These are phyloP conservation scores for Peniophora sp. DNA, from an alignment of 1,284 basidiomycete species.

Conservation along the genomic window DNA sequence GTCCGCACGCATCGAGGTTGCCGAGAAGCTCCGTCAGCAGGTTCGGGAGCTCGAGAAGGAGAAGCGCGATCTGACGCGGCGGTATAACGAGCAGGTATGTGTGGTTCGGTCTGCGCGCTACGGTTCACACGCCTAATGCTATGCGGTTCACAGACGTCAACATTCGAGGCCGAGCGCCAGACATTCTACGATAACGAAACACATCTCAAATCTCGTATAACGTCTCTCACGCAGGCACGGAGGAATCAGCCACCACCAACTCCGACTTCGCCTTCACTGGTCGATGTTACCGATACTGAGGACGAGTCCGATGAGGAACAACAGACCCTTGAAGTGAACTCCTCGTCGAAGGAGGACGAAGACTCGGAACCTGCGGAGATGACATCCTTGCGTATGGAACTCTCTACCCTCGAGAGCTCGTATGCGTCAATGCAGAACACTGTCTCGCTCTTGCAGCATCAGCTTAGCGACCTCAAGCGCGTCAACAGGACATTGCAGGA, in stretches of 20 bases:
- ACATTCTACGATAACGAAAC: constrained; percentile 83
- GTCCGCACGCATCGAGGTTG: constrained; percentile 67
- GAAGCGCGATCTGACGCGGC: constrained; percentile 66
- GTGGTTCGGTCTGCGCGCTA: background rate
- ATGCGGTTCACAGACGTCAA: constrained; percentile 43
- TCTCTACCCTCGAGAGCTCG: constrained; percentile 76
- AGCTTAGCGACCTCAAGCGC: constrained; percentile 69
- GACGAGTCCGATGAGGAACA: constrained; percentile 31
- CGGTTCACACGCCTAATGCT: background rate
- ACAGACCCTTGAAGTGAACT: constrained; percentile 19
- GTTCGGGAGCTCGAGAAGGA: constrained; percentile 78
- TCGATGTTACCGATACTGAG: constrained; percentile 30
- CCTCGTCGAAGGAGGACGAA: constrained; percentile 42
- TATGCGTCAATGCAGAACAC: constrained; percentile 74
- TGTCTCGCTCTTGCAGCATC: constrained; percentile 64
- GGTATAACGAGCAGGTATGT: constrained; percentile 75
- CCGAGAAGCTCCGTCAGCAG: constrained; percentile 69
- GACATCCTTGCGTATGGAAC: constrained; percentile 68
- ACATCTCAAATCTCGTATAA: constrained; percentile 80
- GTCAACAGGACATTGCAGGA: constrained; percentile 81
- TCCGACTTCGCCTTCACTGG: constrained; percentile 20
- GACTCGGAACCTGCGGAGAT: constrained; percentile 76
- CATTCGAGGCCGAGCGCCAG: constrained; percentile 79
- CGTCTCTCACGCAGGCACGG: constrained; percentile 62
- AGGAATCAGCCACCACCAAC: constrained; percentile 29